These are phyloP conservation scores for Cutaneotrichosporon sp. DNA, from an alignment of 1,284 basidiomycete genomes.

Conservation along the genomic window DNA sequence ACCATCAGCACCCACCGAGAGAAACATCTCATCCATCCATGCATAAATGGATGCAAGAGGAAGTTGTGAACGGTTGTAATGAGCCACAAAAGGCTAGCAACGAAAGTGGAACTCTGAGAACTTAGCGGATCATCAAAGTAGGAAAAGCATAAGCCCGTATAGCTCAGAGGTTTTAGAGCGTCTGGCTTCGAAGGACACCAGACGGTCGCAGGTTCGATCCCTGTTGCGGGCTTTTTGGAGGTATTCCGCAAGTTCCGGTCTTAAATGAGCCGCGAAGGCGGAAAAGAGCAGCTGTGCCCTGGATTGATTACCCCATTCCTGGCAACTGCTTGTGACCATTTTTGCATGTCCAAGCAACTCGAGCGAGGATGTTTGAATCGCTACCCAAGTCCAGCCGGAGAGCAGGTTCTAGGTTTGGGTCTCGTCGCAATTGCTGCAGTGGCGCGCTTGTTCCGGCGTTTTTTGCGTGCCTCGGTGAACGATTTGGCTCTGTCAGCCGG, in stretches of 20 bases:
- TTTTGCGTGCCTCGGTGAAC: neutral
- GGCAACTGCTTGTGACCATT: too few relatives aligned
- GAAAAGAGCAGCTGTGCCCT: neutral
- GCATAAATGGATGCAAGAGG: too few relatives aligned
- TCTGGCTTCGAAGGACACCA: constrained; percentile 10
- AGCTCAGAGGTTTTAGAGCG: constrained; percentile 15
- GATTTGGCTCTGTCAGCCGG: neutral
- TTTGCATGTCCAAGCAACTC: too few relatives aligned
- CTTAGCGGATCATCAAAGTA: neutral
- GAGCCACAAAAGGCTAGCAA: too few relatives aligned
- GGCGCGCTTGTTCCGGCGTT: neutral
- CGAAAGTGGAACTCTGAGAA: neutral
- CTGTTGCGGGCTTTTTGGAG: constrained; percentile 13
- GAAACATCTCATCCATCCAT: too few relatives aligned
- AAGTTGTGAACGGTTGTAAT: too few relatives aligned
- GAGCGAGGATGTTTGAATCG: too few relatives aligned
- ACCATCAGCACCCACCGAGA: too few relatives aligned
- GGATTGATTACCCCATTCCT: neutral
- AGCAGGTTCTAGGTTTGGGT: too few relatives aligned
- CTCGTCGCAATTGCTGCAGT: too few relatives aligned
- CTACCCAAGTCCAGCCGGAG: too few relatives aligned
- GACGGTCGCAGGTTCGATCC: constrained; percentile 20
- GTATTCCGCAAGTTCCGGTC: neutral
- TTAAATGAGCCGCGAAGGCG: too few relatives aligned
- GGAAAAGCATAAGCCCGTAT: constrained; percentile 1